Evolutionary conservation across 1,284 basidiomycete species (phyloP).

Genomic region (Thelephora terrestris): DNA sequence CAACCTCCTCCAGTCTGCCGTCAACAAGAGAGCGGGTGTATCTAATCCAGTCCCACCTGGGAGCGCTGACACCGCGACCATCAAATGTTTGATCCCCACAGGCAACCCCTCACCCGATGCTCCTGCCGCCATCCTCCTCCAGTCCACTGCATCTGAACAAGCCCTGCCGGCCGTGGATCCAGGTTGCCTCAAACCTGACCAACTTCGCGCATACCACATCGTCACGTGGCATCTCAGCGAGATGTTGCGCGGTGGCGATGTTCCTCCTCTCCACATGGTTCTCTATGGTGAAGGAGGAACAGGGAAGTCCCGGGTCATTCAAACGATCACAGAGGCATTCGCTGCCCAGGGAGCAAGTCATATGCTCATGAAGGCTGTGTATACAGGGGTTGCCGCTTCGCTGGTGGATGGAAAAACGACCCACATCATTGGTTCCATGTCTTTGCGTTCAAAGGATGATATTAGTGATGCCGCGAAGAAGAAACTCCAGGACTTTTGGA

Average conservation of each 20-base stretch:
- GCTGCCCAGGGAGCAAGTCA: background rate
- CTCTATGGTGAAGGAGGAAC: constrained; percentile 27
- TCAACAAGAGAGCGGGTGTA: no score
- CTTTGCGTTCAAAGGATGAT: constrained; percentile 6
- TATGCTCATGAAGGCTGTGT: constrained; percentile 21
- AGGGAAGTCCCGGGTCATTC: constrained; percentile 28
- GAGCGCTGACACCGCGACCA: background rate
- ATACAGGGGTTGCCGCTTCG: constrained; percentile 26
- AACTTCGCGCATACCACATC: constrained; percentile 22
- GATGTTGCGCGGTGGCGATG: constrained; percentile 12
- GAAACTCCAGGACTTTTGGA: constrained; percentile 13
- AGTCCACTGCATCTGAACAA: background rate
- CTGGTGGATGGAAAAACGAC: constrained; percentile 24
- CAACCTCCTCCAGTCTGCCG: no score
- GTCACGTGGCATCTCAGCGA: constrained; percentile 18
- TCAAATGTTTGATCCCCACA: background rate
- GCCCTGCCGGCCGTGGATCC: background rate
- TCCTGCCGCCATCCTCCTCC: background rate
- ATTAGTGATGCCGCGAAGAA: constrained; percentile 5
- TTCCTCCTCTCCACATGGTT: constrained; percentile 20
- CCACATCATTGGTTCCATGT: constrained; percentile 10
- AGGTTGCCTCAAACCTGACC: constrained; percentile 7
- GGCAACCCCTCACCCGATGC: background rate
- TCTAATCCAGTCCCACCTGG: no score
- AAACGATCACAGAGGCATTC: constrained; percentile 22